Evolutionary conservation across 805 yeast species (phyloP).

Genomic region (Myxozyma geophila): DNA sequence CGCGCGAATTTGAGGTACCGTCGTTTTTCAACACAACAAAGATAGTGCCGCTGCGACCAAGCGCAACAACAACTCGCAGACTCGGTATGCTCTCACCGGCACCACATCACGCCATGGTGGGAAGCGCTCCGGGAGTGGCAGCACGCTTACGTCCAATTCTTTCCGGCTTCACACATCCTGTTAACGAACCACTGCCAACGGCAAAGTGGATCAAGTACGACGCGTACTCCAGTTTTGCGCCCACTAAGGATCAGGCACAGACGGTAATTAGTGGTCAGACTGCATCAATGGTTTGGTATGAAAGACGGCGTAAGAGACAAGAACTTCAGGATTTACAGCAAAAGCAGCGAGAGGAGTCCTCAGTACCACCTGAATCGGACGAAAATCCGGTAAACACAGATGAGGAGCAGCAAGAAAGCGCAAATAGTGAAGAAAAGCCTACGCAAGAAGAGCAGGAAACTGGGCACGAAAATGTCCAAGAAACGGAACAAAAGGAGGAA

Average conservation of each 20-base stretch:
- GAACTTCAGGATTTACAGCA: neutral
- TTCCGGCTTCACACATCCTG: constrained; percentile 43
- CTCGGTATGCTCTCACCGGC: constrained; percentile 31
- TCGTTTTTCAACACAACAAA: constrained; percentile 64
- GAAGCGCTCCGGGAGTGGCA: constrained; percentile 25
- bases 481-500: constrained; percentile 32
- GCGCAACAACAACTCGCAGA: constrained; percentile 27
- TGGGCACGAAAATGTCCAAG: constrained; percentile 9
- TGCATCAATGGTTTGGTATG: constrained; percentile 45
- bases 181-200: constrained; percentile 56
- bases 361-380: constrained; percentile 8
- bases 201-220: constrained; percentile 66
- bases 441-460: constrained; percentile 5
- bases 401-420: neutral
- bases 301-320: constrained; percentile 38
- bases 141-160: constrained; percentile 29
- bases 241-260: constrained; percentile 63
- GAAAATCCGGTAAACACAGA: constrained; percentile 30
- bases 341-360: constrained; percentile 6
- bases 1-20: constrained; percentile 67
- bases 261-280: constrained; percentile 54
- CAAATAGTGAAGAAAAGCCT: constrained; percentile 2
- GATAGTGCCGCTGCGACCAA: constrained; percentile 57
- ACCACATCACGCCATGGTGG: constrained; percentile 16
- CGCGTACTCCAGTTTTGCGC: constrained; percentile 64